phyloP scores from a whole-genome alignment of 2,329 filamentous ascomycete genomes.

The Penicillium sp. region DNA sequence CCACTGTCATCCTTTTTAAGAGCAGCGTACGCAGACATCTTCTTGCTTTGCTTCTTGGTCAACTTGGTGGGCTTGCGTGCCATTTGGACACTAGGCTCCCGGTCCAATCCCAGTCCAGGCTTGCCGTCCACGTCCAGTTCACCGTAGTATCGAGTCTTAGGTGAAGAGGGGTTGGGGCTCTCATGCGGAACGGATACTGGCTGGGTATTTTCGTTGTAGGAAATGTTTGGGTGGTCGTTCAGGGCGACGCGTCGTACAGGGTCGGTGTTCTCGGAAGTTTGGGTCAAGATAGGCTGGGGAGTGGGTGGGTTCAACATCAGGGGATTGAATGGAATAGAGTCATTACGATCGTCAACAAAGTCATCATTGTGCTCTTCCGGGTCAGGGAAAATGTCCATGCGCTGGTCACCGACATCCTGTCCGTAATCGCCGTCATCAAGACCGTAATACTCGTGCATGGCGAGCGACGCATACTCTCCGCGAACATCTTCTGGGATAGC shows the following conservation, averaged over 20 bases:
- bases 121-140: constrained; percentile 34
- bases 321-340: constrained; percentile 40
- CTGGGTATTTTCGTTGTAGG: constrained; percentile 26
- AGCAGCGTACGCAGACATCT: constrained; percentile 36
- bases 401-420: constrained; percentile 40
- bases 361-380: constrained; percentile 32
- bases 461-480: constrained; percentile 41
- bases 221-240: constrained; percentile 38
- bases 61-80: constrained; percentile 33
- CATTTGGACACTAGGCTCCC: constrained; percentile 24
- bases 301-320: constrained; percentile 51
- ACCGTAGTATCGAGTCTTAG: constrained; percentile 44
- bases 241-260: constrained; percentile 35
- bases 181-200: constrained; percentile 20
- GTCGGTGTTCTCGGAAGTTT: constrained; percentile 26
- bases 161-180: constrained; percentile 32
- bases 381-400: constrained; percentile 37
- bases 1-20: constrained; percentile 34
- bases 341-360: constrained; percentile 21
- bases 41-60: constrained; percentile 36
- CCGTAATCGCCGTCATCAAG: constrained; percentile 34
- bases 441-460: constrained; percentile 36
- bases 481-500: constrained; percentile 36
- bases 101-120: constrained; percentile 23
- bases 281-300: constrained; percentile 34